phyloP scores from a whole-genome alignment of 2,329 filamentous ascomycete genomes.

The Didymosphaeria variabile region DNA sequence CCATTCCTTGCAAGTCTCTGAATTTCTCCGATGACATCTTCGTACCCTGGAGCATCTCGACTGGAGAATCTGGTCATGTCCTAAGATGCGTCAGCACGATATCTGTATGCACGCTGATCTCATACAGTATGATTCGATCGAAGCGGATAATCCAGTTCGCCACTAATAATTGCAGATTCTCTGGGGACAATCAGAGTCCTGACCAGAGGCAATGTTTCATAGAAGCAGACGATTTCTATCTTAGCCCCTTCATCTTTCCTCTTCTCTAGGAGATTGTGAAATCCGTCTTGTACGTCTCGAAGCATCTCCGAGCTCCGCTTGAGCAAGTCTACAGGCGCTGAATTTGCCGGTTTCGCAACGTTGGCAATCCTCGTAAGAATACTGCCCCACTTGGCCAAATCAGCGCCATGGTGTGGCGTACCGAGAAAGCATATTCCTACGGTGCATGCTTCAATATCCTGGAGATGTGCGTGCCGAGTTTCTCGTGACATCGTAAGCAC shows the following conservation, averaged over 20 bases:
- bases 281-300: constrained; percentile 2
- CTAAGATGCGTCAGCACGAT: not conserved
- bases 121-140: not conserved
- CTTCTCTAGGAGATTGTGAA: not conserved
- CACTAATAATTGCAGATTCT: no score
- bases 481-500: constrained; percentile 3
- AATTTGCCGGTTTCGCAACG: constrained; percentile 3
- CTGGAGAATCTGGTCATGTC: not conserved
- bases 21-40: not conserved
- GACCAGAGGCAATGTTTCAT: not conserved
- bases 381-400: constrained; percentile 17
- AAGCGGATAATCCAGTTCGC: not conserved
- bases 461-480: not conserved
- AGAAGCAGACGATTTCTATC: not conserved
- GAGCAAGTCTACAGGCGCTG: not conserved
- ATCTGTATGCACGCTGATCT: not conserved
- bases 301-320: not conserved
- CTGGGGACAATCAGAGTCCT: no score
- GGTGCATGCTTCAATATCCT: constrained; percentile 3
- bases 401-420: constrained; percentile 20
- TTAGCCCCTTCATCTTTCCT: not conserved
- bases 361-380: constrained; percentile 3
- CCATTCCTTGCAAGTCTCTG: no score
- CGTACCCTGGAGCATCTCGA: not conserved
- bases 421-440: constrained; percentile 22